These are phyloP conservation scores for Thalassiosira delicatula DNA, from an alignment of 352 stramenopile genomes.

Conservation along the genomic window DNA sequence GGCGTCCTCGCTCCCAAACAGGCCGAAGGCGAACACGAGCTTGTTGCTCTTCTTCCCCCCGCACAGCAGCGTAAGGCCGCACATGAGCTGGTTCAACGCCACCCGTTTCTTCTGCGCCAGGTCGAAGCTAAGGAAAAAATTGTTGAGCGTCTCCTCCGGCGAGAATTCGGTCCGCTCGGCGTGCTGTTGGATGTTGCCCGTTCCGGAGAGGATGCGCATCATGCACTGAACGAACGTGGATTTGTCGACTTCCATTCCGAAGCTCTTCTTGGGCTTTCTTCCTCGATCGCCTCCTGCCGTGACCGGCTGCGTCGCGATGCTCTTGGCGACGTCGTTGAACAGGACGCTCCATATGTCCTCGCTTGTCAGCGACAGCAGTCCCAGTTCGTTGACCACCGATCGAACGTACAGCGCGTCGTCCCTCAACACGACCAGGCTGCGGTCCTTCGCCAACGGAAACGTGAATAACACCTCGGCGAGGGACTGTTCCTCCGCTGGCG, in stretches of 20 bases:
- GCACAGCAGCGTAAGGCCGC: slow-evolving; percentile 92
- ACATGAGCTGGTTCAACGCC: slow-evolving; percentile 88
- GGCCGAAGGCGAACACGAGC: slow-evolving; percentile 86
- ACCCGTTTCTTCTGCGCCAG: slow-evolving; percentile 74
- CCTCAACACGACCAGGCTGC: slow-evolving; percentile 77
- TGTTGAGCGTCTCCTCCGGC: slow-evolving; percentile 70
- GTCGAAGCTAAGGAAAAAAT: slow-evolving; percentile 84
- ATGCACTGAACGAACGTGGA: slow-evolving; percentile 75
- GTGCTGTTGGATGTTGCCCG: slow-evolving; percentile 40
- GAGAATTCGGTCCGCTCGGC: slow-evolving; percentile 41
- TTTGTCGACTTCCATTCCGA: slow-evolving; percentile 66
- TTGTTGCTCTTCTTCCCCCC: slow-evolving; percentile 95
- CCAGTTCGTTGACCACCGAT: slow-evolving; percentile 76
- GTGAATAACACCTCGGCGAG: slow-evolving; percentile 76
- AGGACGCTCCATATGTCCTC: slow-evolving; percentile 73
- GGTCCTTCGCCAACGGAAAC: slow-evolving; percentile 79
- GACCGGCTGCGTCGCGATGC: slow-evolving; percentile 1
- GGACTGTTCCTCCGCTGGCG: slow-evolving; percentile 18
- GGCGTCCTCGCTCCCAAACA: slow-evolving; percentile 90
- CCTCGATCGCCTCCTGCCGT: slow-evolving; percentile 5
- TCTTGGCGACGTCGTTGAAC: slow-evolving; percentile 54
- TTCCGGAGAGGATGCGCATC: slow-evolving; percentile 63
- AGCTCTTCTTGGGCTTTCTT: slow-evolving; percentile 14
- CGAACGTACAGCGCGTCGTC: slow-evolving; percentile 82
- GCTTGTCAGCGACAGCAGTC: slow-evolving; percentile 67